These are phyloP conservation scores for Prunus salicina DNA, from an alignment of 306 rosid species.

Conservation along the genomic window DNA sequence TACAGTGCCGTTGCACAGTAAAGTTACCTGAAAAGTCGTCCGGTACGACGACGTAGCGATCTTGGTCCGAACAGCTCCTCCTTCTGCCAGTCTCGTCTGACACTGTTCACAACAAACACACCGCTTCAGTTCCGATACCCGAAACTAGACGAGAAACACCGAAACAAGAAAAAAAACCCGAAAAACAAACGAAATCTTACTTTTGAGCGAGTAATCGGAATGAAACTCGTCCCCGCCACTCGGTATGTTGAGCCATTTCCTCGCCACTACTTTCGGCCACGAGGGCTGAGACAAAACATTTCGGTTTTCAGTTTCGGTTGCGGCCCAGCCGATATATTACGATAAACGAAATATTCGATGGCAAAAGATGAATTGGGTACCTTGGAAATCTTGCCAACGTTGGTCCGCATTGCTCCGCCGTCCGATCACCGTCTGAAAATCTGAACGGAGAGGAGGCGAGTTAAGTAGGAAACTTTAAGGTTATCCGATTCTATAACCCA, in stretches of 20 bases:
- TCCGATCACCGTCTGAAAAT: slow-evolving; percentile 24
- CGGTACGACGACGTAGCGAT: slow-evolving; percentile 49
- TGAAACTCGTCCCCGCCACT: slow-evolving; percentile 41
- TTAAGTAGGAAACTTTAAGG: slow-evolving; percentile 1
- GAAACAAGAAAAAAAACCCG: background rate
- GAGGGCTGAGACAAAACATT: slow-evolving; percentile 34
- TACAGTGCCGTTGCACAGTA: slow-evolving; percentile 1
- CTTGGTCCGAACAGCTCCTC: slow-evolving; percentile 69
- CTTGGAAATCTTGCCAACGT: slow-evolving; percentile 49
- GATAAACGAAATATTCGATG: background rate
- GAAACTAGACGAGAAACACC: background rate
- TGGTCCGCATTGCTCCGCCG: slow-evolving; percentile 57
- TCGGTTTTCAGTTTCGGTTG: background rate
- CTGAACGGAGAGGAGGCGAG: slow-evolving; percentile 9
- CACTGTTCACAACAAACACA: slow-evolving; percentile 4
- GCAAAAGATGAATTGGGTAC: slow-evolving; percentile 23
- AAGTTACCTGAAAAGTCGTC: slow-evolving; percentile 51
- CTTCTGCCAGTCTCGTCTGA: slow-evolving; percentile 45
- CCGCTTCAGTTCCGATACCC: background rate
- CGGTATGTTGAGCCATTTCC: slow-evolving; percentile 67
- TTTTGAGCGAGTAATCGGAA: slow-evolving; percentile 39
- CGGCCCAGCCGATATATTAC: background rate
- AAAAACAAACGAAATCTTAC: slow-evolving; percentile 23
- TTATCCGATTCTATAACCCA: slow-evolving; percentile 28
- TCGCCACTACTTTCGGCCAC: slow-evolving; percentile 58